These are phyloP conservation scores for Ophiocordyceps robertsii DNA, from an alignment of 2,329 filamentous ascomycete species.

Conservation along the genomic window DNA sequence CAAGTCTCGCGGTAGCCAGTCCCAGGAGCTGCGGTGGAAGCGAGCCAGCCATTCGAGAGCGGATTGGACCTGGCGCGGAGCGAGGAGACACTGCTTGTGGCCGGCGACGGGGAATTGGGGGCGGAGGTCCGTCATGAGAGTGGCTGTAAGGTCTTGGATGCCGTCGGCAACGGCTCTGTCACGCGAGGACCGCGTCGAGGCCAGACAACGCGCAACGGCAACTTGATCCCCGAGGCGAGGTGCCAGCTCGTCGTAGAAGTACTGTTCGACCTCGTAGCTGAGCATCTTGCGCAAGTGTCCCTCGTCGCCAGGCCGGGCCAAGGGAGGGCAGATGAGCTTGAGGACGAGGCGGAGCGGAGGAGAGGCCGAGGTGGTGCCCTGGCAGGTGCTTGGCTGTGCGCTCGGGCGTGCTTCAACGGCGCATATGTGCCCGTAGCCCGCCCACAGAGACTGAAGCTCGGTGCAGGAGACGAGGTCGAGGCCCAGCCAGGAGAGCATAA, in stretches of 20 bases:
- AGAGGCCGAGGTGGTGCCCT: constrained; percentile 1
- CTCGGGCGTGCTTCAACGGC: constrained; percentile 30
- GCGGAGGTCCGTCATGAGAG: constrained; percentile 43
- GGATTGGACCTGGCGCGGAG: constrained; percentile 31
- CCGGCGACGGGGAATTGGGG: constrained; percentile 40
- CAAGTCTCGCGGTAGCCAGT: constrained; percentile 10
- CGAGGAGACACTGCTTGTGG: constrained; percentile 36
- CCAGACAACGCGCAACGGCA: constrained; percentile 36
- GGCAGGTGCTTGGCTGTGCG: background rate
- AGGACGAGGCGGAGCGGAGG: constrained; percentile 31
- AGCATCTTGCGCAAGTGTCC: constrained; percentile 52
- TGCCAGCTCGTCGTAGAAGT: constrained; percentile 47
- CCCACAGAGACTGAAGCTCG: constrained; percentile 32
- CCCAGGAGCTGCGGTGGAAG: constrained; percentile 46
- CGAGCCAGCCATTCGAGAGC: constrained; percentile 48
- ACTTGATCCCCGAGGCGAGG: constrained; percentile 28
- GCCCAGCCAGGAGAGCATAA: constrained; percentile 24
- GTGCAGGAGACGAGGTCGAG: constrained; percentile 25
- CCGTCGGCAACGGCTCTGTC: constrained; percentile 12
- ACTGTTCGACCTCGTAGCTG: constrained; percentile 54
- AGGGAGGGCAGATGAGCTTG: constrained; percentile 45
- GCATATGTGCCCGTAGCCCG: constrained; percentile 42
- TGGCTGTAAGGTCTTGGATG: constrained; percentile 31
- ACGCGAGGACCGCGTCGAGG: constrained; percentile 22
- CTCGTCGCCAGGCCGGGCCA: constrained; percentile 27